A percentile compares a stretch with the other conserved stretches of the same genome.
Evolutionary conservation across 2,329 filamentous ascomycete species (phyloP).

Genomic region (Penicillium verrucosum): DNA sequence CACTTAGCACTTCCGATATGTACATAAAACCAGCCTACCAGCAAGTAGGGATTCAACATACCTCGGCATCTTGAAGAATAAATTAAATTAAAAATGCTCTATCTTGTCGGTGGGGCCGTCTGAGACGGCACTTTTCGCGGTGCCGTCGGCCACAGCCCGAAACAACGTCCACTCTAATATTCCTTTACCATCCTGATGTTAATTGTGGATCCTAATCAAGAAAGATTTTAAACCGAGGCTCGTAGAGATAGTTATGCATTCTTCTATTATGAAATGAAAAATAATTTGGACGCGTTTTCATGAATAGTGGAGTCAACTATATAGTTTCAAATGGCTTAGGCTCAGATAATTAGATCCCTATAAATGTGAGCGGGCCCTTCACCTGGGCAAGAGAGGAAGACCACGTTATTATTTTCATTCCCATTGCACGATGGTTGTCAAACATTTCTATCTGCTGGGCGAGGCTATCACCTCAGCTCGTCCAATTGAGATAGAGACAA

Average conservation of each 20-base stretch:
- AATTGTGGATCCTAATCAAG: conserved; percentile 1
- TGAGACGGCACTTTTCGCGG: background rate
- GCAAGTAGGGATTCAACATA: background rate
- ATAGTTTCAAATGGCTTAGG: conserved; percentile 4
- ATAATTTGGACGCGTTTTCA: background rate
- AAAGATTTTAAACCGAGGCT: conserved; percentile 14
- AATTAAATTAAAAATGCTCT: background rate
- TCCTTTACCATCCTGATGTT: background rate
- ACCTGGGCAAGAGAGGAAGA: background rate
- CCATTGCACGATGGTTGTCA: conserved; percentile 13
- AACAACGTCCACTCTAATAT: background rate
- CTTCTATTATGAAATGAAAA: background rate
- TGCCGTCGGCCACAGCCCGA: background rate
- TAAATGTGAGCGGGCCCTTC: conserved; percentile 10
- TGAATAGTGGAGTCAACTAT: conserved; percentile 1
- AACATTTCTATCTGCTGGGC: conserved; percentile 22
- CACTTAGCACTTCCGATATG: background rate
- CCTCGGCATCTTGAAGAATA: background rate
- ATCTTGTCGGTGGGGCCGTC: background rate
- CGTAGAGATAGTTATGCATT: background rate
- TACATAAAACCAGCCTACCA: background rate
- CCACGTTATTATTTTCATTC: background rate
- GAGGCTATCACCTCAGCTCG: conserved; percentile 21
- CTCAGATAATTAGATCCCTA: conserved; percentile 1
- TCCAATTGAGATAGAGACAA: conserved; percentile 22